Conservation (phyloP, 139 green algal species). For the Ettlia oleoabundans region DNA sequence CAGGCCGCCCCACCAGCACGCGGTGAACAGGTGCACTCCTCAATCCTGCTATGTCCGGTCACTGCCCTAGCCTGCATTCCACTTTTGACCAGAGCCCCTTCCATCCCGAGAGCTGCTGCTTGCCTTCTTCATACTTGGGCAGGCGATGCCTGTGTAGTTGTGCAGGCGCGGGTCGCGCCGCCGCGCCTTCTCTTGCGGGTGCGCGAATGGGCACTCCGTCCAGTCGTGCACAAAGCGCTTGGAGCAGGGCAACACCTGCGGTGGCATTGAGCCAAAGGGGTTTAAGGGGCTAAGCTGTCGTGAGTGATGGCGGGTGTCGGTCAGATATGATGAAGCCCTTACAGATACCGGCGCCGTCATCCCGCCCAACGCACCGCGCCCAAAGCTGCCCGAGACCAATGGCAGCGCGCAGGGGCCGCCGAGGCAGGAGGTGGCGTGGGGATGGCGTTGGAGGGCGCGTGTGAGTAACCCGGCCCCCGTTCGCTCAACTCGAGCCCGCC, state of each 20-base stretch:
- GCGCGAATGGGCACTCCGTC: conserved; percentile 86
- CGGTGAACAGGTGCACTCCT: too few relatives aligned
- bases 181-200: conserved; percentile 93
- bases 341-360: background rate
- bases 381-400: background rate
- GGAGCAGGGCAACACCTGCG: conserved; percentile 78
- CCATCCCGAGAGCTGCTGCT: too few relatives aligned
- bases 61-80: too few relatives aligned
- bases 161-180: conserved; percentile 84
- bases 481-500: background rate
- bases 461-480: background rate
- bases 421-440: background rate
- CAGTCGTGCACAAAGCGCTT: conserved; percentile 79
- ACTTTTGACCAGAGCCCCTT: too few relatives aligned
- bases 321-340: background rate
- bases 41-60: too few relatives aligned
- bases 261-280: too few relatives aligned
- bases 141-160: conserved; percentile 93
- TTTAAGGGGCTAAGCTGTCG: too few relatives aligned
- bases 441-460: background rate
- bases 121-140: conserved; percentile 91
- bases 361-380: background rate
- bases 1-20: too few relatives aligned
- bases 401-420: background rate
- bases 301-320: too few relatives aligned